Base-by-base conservation (phyloP, 2,329 filamentous ascomycete genomes). In the Fusarium subtropicale region DNA sequence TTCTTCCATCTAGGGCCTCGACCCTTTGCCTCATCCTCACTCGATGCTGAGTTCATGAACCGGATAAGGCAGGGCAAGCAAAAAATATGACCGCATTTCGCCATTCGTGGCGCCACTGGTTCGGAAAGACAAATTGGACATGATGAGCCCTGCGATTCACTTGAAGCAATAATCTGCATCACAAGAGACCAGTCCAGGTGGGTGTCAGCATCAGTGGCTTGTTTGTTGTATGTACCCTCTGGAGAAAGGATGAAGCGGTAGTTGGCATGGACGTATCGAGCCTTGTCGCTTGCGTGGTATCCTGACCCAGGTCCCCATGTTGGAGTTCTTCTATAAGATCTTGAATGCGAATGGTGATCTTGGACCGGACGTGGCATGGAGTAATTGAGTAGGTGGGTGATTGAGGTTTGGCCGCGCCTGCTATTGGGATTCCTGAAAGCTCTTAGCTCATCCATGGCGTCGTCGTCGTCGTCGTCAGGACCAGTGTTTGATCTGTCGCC, bases 181-280 rank as follows among this genome's bases (percentile, higher is more conserved):
- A 99, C 92, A 71, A 93, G 90, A 69, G 90, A 87, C 96, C 96
- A 99, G 74, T 97, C 92, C 56, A 99, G 82, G 74, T 96, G 92
- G 48, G 94, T 86, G 79, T 99, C 95, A 22, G 96, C 92, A 78
- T 98, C 93, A 46, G 88, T 86, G 26, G 93, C 91, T 77, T 98
- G 94, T 8, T 88, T 87, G 63, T 88, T 86, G 77, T 98, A 99
- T 75, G 91, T 88, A 60, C 89, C 91, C 58, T 88, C 86, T 5
- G 96, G 95, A 64, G 93, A 90, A 53, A 99, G 94, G 62, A 99
- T 91, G 78, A 99, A 99, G 58, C 96, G 91, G 78, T 99, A 99
- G 79, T 99, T 99, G 69, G 96, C 94, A 79, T 99, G 94, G 18
- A 99, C 87, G 60, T 86, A 95, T 85, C 92, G 90, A 60, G 94